Percentiles rank a stretch among this genome's conserved stretches.
Evolutionary conservation across 1,284 basidiomycete genomes (phyloP).

Genomic region (Waitea zeae): DNA sequence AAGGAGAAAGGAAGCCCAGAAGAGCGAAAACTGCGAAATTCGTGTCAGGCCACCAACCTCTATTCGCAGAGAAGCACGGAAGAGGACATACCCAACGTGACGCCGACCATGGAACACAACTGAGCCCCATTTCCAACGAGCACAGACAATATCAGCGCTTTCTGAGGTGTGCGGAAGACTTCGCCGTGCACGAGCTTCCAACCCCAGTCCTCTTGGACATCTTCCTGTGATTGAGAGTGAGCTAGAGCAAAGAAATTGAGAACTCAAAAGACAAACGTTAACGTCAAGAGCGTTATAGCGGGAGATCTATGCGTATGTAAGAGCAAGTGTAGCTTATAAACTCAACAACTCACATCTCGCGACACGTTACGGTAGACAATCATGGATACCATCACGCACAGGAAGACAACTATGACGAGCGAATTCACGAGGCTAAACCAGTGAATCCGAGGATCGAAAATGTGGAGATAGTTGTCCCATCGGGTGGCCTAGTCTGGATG

Average conservation of each 20-base stretch:
- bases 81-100: slow-evolving; percentile 64
- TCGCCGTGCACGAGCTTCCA: slow-evolving; percentile 97
- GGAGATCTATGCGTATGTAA: slow-evolving; percentile 72
- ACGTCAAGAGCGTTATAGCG: slow-evolving; percentile 95
- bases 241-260: slow-evolving; percentile 5
- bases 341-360: slow-evolving; percentile 61
- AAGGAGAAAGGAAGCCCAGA: slow-evolving; percentile 94
- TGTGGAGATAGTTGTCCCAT: slow-evolving; percentile 90
- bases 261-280: slow-evolving; percentile 31
- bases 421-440: slow-evolving; percentile 94
- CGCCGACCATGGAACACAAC: slow-evolving; percentile 74
- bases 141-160: slow-evolving; percentile 69
- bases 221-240: slow-evolving; percentile 72
- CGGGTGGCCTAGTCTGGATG: slow-evolving; percentile 58
- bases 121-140: slow-evolving; percentile 87
- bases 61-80: background rate
- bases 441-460: slow-evolving; percentile 68
- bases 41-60: background rate
- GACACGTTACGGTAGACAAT: slow-evolving; percentile 77
- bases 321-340: no score
- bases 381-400: slow-evolving; percentile 88
- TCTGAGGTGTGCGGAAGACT: slow-evolving; percentile 77
- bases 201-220: slow-evolving; percentile 95
- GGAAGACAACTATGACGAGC: slow-evolving; percentile 77
- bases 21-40: slow-evolving; percentile 75